Conservation (phyloP, 2,329 filamentous ascomycete genomes). For the Trichoderma koningiopsis region DNA sequence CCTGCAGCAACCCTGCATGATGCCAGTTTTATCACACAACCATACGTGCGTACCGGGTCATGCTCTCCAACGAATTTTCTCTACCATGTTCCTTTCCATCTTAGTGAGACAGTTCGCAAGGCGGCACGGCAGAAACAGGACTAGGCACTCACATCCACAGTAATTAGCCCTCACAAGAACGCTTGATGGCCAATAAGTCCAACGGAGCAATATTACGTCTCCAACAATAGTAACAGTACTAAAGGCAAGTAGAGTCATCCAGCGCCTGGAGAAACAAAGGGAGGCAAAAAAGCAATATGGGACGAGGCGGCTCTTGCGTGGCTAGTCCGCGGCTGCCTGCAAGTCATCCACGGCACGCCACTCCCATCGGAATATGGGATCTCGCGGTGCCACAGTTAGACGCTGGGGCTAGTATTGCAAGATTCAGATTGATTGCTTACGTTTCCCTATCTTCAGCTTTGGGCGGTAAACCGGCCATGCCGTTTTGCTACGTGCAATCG, state of each 20-base stretch:
- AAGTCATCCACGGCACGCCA: constrained; percentile 24
- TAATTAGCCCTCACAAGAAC: neutral
- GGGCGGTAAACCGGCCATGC: constrained; percentile 8
- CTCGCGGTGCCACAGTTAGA: constrained; percentile 9
- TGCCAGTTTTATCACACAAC: constrained; percentile 20
- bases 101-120: constrained; percentile 23
- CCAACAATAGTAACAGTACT: neutral
- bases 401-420: no score
- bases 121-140: constrained; percentile 8
- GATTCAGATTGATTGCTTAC: constrained; percentile 19
- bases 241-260: neutral
- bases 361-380: constrained; percentile 9
- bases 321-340: constrained; percentile 24
- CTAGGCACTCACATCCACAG: neutral
- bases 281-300: constrained; percentile 20
- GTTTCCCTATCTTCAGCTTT: neutral
- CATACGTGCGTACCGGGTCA: constrained; percentile 11
- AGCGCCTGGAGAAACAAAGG: constrained; percentile 5
- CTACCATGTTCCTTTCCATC: neutral
- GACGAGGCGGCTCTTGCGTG: constrained; percentile 17
- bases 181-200: constrained; percentile 13
- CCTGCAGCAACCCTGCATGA: constrained; percentile 23
- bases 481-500: constrained; percentile 13
- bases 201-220: neutral
- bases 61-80: constrained; percentile 6